Conservation (phyloP, 805 yeast genomes). For the Starmerella powellii region DNA sequence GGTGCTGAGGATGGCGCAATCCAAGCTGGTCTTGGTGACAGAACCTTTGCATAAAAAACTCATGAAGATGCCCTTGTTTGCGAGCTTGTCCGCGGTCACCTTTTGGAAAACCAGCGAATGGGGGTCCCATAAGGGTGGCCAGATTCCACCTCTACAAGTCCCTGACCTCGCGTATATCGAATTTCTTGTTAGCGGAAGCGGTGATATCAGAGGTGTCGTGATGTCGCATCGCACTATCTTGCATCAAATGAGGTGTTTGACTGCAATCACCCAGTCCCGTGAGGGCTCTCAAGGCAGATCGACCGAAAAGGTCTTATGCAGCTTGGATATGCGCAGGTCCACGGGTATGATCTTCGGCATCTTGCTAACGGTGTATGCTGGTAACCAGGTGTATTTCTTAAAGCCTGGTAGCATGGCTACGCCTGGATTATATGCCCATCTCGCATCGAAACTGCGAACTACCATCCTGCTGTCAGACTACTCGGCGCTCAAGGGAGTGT, state of each 20-base stretch:
- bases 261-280: constrained; percentile 46
- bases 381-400: constrained; percentile 69
- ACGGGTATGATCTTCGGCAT: constrained; percentile 79
- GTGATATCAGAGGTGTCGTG: constrained; percentile 87
- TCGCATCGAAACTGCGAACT: constrained; percentile 58
- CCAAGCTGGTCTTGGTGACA: constrained; percentile 68
- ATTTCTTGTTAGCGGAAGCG: constrained; percentile 78
- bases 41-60: constrained; percentile 65
- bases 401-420: constrained; percentile 60
- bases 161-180: constrained; percentile 90
- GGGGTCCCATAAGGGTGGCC: constrained; percentile 54
- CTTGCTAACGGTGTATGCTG: constrained; percentile 69
- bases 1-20: constrained; percentile 45
- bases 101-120: constrained; percentile 75
- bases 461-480: constrained; percentile 75
- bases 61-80: constrained; percentile 35
- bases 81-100: constrained; percentile 32
- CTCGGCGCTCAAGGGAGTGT: constrained; percentile 76
- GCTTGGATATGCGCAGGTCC: constrained; percentile 61
- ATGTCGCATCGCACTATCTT: constrained; percentile 77
- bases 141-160: constrained; percentile 53
- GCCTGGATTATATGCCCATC: constrained; percentile 78
- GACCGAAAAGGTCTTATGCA: constrained; percentile 42
- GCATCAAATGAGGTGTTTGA: constrained; percentile 73
- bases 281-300: constrained; percentile 17